Evolutionary conservation across 2,329 filamentous ascomycete genomes (phyloP), one percentile per base, ranked within the genome.

Genomic region (Pseudomassariella vexata): DNA sequence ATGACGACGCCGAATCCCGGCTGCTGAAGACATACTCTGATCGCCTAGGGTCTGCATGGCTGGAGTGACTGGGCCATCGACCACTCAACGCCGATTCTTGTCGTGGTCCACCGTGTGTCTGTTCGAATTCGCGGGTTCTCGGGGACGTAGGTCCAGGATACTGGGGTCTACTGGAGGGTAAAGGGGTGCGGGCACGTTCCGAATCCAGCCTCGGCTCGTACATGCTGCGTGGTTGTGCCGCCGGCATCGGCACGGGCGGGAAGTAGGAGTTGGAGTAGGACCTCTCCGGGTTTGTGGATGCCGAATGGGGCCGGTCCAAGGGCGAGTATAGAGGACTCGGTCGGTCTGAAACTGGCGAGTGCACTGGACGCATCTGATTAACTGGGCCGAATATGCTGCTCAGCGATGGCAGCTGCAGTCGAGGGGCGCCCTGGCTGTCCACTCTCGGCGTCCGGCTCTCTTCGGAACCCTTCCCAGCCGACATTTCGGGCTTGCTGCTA

Each of bases 311-410:
- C 25, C 61, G 60, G 24, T 75, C 70, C 34, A 69, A 46, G 5
- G 70, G 64, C 14, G 70, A 73, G 6, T 50, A 47, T 25, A 65
- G 62, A 22, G 60, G 50, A 12, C 55, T 53, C n/a, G 60, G 60
- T 16, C 65, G 63, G 20, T 73, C 70, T 14, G 62, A 60, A 15
- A 58, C 49, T 28, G 69, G 63, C 22, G 70, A 70, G 37, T 63
- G 60, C 30, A 65, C 45, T 17, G 65, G 57, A 29, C 64, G 59
- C 20, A 62, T 53, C 27, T 62, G 52, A 5, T 66, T 54, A 9
- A 65, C 58, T 5, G 67, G 66, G 3, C 69, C 70, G 43, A 77
- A 75, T 11, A 78, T 54, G 43, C 71, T 76, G 52, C 69, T 76
- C 41, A 78, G 45, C 5, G 73, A 66, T 2, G 73, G 73, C 15